Evolutionary conservation across 2,329 filamentous ascomycete species (phyloP).

Genomic region (Drechmeria coniospora): DNA sequence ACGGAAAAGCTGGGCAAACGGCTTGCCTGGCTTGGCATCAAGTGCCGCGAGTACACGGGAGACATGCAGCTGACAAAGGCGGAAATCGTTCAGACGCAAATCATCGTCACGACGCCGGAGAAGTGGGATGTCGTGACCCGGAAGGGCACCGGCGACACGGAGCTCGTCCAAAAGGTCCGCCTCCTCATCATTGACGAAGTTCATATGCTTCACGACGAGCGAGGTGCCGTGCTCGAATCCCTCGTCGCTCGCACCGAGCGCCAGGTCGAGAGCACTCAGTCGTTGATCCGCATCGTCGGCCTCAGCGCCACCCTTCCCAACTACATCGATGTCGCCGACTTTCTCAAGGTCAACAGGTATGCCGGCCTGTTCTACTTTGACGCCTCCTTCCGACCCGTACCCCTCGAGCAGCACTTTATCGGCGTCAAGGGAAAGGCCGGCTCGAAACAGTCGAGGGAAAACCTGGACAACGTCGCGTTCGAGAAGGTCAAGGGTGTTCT

Average conservation of each 20-base stretch:
- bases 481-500: slow-evolving; percentile 95
- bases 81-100: slow-evolving; percentile 90
- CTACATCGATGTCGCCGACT: slow-evolving; percentile 92
- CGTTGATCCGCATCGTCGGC: slow-evolving; percentile 87
- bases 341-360: slow-evolving; percentile 86
- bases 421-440: slow-evolving; percentile 87
- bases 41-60: slow-evolving; percentile 85
- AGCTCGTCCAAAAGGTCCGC: slow-evolving; percentile 92
- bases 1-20: slow-evolving; percentile 88
- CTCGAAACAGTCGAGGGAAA: slow-evolving; percentile 68
- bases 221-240: slow-evolving; percentile 89
- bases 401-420: slow-evolving; percentile 92
- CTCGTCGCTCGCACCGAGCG: slow-evolving; percentile 87
- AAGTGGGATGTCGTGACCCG: slow-evolving; percentile 99
- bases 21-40: slow-evolving; percentile 82
- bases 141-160: slow-evolving; percentile 93
- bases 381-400: slow-evolving; percentile 85
- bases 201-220: slow-evolving; percentile 97
- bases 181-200: slow-evolving; percentile 97
- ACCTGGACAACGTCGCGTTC: slow-evolving; percentile 73
- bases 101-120: slow-evolving; percentile 96
- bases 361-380: slow-evolving; percentile 96
- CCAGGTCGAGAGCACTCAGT: slow-evolving; percentile 96
- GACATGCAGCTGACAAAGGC: slow-evolving; percentile 98
- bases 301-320: slow-evolving; percentile 93